These are phyloP conservation scores for Aspergillus proliferans DNA, from an alignment of 2,329 filamentous ascomycete genomes.

Conservation along the genomic window DNA sequence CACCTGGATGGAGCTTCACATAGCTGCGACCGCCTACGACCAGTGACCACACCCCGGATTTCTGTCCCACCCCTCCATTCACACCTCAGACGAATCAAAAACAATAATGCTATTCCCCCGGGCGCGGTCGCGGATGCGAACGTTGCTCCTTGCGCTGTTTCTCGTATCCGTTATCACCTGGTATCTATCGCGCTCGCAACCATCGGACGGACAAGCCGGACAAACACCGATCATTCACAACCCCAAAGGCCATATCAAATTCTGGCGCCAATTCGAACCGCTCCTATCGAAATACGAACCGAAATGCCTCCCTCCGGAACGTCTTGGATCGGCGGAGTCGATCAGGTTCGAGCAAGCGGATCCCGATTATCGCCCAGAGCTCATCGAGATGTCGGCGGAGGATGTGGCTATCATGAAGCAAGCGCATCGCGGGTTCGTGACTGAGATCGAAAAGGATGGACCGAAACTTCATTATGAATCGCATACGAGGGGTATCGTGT, in stretches of 20 bases:
- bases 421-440: conserved; percentile 30
- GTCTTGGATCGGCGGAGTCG: conserved; percentile 19
- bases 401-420: conserved; percentile 28
- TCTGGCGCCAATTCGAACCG: conserved; percentile 30
- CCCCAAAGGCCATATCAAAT: conserved; percentile 18
- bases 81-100: not conserved
- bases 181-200: conserved; percentile 11
- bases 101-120: conserved; percentile 11
- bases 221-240: conserved; percentile 1
- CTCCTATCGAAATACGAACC: conserved; percentile 27
- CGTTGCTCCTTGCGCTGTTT: conserved; percentile 12
- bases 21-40: not conserved
- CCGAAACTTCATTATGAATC: conserved; percentile 29
- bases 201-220: not conserved
- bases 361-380: conserved; percentile 23
- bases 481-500: conserved; percentile 40
- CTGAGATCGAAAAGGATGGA: conserved; percentile 19
- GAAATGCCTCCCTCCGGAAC: conserved; percentile 21
- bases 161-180: conserved; percentile 10
- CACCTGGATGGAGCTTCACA: not conserved
- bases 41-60: too few relatives aligned
- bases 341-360: conserved; percentile 22
- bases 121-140: conserved; percentile 12
- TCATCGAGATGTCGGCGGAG: conserved; percentile 21
- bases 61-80: not conserved